Evolutionary conservation across 805 yeast genomes (phyloP).

Genomic region (Starmerella davenportii): DNA sequence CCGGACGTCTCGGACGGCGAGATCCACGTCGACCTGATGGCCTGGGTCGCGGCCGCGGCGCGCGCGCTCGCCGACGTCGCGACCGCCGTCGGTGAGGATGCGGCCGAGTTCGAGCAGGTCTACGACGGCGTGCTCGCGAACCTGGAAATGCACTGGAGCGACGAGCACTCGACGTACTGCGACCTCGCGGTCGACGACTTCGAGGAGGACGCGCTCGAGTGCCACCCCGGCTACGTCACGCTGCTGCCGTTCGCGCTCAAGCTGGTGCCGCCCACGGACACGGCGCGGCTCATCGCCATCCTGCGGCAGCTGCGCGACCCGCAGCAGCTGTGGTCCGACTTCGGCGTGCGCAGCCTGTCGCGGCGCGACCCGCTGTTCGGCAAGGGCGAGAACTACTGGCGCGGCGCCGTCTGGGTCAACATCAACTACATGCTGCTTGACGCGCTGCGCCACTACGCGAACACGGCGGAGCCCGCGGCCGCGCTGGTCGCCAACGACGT

Average conservation of each 20-base stretch:
- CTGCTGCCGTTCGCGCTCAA: slow-evolving; percentile 68
- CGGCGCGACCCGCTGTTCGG: slow-evolving; percentile 46
- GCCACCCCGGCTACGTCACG: slow-evolving; percentile 79
- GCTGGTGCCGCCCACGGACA: slow-evolving; percentile 32
- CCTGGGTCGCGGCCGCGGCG: slow-evolving; percentile 92
- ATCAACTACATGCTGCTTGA: slow-evolving; percentile 72
- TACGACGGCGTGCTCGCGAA: slow-evolving; percentile 43
- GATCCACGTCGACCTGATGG: slow-evolving; percentile 68
- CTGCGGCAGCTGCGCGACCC: slow-evolving; percentile 49
- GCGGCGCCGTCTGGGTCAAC: slow-evolving; percentile 85
- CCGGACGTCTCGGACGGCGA: slow-evolving; percentile 70
- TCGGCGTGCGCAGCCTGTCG: slow-evolving; percentile 68
- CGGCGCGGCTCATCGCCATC: slow-evolving; percentile 33
- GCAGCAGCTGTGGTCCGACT: slow-evolving; percentile 55
- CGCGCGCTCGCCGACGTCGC: slow-evolving; percentile 64
- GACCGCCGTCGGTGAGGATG: slow-evolving; percentile 44
- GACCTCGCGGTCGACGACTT: slow-evolving; percentile 62
- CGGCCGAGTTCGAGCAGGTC: slow-evolving; percentile 32
- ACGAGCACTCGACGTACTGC: slow-evolving; percentile 48
- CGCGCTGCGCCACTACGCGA: slow-evolving; percentile 39
- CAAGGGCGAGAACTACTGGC: slow-evolving; percentile 83
- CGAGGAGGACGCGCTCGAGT: slow-evolving; percentile 49
- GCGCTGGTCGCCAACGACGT: slow-evolving; percentile 27
- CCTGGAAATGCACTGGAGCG: slow-evolving; percentile 66
- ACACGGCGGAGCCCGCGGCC: slow-evolving; percentile 20